phyloP scores from a whole-genome alignment of 192 early-diverging fungal species.

The Umbelopsis ramanniana region DNA sequence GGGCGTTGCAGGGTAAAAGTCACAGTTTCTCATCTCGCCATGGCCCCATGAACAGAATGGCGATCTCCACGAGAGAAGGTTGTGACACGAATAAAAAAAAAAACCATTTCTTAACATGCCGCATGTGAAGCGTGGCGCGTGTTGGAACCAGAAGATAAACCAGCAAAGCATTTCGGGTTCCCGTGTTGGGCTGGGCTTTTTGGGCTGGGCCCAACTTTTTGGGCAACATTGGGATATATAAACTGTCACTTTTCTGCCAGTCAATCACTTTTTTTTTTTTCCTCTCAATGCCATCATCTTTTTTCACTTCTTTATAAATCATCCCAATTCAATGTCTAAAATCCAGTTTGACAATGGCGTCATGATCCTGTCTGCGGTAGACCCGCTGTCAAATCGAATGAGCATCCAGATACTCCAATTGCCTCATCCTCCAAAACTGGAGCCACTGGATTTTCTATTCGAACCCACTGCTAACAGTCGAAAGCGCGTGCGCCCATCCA shows the following conservation, averaged over 20 bases:
- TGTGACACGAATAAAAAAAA: background rate
- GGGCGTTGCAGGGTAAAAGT: background rate
- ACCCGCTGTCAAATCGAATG: slow-evolving; percentile 20
- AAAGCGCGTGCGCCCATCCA: slow-evolving; percentile 20
- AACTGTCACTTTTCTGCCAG: background rate
- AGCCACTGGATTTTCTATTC: slow-evolving; percentile 1
- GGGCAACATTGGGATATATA: background rate
- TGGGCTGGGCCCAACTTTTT: background rate
- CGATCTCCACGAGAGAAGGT: slow-evolving; percentile 9
- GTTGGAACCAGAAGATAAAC: background rate
- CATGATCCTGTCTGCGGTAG: slow-evolving; percentile 16
- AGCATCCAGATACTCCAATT: slow-evolving; percentile 17
- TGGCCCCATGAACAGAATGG: slow-evolving; percentile 5
- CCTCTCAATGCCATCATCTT: background rate
- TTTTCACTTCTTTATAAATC: background rate
- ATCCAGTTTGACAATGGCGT: slow-evolving; percentile 21
- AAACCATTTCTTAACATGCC: background rate
- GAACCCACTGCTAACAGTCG: background rate
- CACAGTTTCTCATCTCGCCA: background rate
- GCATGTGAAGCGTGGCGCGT: background rate
- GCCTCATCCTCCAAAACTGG: background rate
- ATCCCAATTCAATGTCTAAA: background rate
- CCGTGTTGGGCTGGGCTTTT: slow-evolving; percentile 20
- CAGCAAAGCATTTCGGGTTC: slow-evolving; percentile 2
- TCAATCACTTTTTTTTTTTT: background rate